Percentiles rank a stretch among this genome's conserved stretches.
phyloP scores from a whole-genome alignment of 2,329 filamentous ascomycete genomes.

The Fusarium chlamydosporum region DNA sequence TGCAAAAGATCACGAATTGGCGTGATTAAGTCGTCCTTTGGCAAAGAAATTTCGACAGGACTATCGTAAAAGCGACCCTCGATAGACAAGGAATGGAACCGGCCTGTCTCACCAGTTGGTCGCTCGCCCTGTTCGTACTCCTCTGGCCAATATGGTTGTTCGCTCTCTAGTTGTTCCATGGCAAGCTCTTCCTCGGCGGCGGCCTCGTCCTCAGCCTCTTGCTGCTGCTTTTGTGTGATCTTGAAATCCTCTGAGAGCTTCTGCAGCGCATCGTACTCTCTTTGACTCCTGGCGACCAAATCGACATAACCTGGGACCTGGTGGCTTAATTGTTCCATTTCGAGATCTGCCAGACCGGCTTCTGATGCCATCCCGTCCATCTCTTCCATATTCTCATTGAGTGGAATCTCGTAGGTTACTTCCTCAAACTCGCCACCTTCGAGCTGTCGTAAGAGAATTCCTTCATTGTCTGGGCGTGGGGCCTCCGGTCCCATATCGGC shows the following conservation, averaged over 20 bases:
- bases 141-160: slow-evolving; percentile 51
- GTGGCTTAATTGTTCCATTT: slow-evolving; percentile 49
- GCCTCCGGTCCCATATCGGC: slow-evolving; percentile 54
- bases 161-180: slow-evolving; percentile 49
- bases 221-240: slow-evolving; percentile 56
- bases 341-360: slow-evolving; percentile 23
- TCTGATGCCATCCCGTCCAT: slow-evolving; percentile 35
- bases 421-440: slow-evolving; percentile 73
- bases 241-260: slow-evolving; percentile 72
- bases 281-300: slow-evolving; percentile 66
- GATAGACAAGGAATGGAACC: slow-evolving; percentile 80
- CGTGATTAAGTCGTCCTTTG: slow-evolving; percentile 75
- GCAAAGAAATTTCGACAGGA: slow-evolving; percentile 81
- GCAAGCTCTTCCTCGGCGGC: slow-evolving; percentile 57
- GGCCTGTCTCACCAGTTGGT: slow-evolving; percentile 56
- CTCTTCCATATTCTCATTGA: slow-evolving; percentile 38
- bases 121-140: slow-evolving; percentile 54
- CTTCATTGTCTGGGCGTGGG: slow-evolving; percentile 53
- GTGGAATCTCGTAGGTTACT: slow-evolving; percentile 63
- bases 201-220: slow-evolving; percentile 48
- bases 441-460: slow-evolving; percentile 67
- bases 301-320: slow-evolving; percentile 60
- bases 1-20: slow-evolving; percentile 79
- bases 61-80: slow-evolving; percentile 81
- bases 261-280: slow-evolving; percentile 68